Conservation (phyloP, 2,329 filamentous ascomycete genomes). For the Nannizziopsis barbatae region DNA sequence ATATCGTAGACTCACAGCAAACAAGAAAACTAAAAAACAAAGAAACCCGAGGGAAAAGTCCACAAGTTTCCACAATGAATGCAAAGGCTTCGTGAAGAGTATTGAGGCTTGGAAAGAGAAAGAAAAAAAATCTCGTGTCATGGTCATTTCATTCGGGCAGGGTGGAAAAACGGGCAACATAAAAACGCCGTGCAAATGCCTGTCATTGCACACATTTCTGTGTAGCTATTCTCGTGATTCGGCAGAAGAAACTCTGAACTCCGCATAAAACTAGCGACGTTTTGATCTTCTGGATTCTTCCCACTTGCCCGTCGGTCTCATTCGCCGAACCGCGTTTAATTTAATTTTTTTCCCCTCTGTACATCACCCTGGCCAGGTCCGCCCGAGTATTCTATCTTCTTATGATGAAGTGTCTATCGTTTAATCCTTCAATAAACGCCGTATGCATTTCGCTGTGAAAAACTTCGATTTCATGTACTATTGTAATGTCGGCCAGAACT, state of each 20-base stretch:
- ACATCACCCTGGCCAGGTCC: too few relatives aligned
- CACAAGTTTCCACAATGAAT: neutral
- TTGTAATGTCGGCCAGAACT: neutral
- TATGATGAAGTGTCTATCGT: conserved; percentile 1
- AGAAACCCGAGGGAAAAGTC: neutral
- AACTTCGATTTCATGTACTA: neutral
- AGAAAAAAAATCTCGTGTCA: too few relatives aligned
- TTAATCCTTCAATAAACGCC: conserved; percentile 1
- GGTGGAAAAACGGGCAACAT: neutral
- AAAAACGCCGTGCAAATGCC: conserved; percentile 10
- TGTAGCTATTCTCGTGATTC: neutral
- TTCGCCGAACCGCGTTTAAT: too few relatives aligned
- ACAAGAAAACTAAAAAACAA: neutral
- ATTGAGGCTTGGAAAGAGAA: too few relatives aligned
- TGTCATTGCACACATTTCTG: conserved; percentile 5
- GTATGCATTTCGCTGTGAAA: neutral
- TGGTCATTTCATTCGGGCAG: too few relatives aligned
- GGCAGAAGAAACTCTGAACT: neutral
- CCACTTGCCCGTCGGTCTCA: too few relatives aligned
- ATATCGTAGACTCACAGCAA: neutral
- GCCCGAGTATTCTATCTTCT: neutral
- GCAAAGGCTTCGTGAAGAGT: too few relatives aligned
- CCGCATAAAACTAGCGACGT: neutral
- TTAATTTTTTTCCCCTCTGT: too few relatives aligned
- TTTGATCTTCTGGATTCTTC: neutral